These are phyloP conservation scores for Eimeria maxima DNA, from an alignment of 169 alveolate species.

Conservation along the genomic window DNA sequence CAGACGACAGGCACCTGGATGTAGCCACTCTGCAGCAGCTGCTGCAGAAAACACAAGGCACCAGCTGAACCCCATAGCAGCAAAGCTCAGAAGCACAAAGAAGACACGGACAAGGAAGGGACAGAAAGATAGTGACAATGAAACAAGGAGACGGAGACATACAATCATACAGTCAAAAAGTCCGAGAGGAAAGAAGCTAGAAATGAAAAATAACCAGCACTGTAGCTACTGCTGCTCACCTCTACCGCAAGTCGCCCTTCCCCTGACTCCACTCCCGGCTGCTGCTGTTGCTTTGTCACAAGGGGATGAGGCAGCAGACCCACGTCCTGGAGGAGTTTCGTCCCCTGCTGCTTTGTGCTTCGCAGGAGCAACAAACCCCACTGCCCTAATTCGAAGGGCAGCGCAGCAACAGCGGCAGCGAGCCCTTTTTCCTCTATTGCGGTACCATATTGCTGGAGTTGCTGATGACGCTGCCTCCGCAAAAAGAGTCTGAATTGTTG, in stretches of 20 bases:
- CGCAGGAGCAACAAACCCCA: conserved; percentile 22
- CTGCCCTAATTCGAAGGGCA: neutral
- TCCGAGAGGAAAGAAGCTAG: neutral
- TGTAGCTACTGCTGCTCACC: neutral
- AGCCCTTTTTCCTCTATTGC: neutral
- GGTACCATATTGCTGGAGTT: neutral
- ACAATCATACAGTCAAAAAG: neutral
- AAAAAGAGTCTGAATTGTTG: neutral
- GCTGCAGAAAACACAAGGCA: neutral
- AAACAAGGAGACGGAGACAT: neutral
- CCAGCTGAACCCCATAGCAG: neutral
- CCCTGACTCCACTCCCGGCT: neutral
- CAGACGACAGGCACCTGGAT: neutral
- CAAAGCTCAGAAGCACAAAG: neutral
- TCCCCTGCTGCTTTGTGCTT: neutral
- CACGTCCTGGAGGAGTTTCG: neutral
- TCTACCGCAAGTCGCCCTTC: neutral
- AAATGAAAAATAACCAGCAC: neutral
- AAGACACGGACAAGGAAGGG: neutral
- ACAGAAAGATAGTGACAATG: neutral
- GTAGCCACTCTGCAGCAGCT: neutral
- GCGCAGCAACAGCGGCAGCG: neutral
- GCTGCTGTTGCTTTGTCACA: neutral
- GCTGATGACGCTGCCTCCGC: conserved; percentile 1
- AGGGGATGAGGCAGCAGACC: conserved; percentile 40